A percentile compares a stretch with the other conserved stretches of the same genome.
phyloP scores from a whole-genome alignment of 495 filamentous ascomycete genomes.

The Xylaria flabelliformis region DNA sequence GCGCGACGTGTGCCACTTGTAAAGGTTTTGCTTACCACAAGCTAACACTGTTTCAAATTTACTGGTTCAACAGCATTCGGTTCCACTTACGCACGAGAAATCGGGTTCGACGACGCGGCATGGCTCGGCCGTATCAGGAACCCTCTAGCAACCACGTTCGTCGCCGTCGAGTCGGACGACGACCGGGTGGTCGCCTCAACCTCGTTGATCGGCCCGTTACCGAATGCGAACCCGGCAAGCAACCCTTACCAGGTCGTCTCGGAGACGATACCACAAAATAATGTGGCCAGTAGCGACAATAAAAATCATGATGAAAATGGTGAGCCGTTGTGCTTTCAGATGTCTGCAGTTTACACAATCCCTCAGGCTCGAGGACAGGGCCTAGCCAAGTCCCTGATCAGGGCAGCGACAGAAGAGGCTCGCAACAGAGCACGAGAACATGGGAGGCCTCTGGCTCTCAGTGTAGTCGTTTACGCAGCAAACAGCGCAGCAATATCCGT shows the following conservation, averaged over 20 bases:
- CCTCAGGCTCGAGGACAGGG: slow-evolving; percentile 52
- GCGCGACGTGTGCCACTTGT: neutral
- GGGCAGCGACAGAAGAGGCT: slow-evolving; percentile 42
- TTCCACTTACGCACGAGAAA: slow-evolving; percentile 55
- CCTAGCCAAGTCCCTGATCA: slow-evolving; percentile 49
- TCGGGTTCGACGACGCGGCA: slow-evolving; percentile 46
- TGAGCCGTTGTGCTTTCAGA: slow-evolving; percentile 38
- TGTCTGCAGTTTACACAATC: slow-evolving; percentile 54
- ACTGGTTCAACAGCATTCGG: slow-evolving; percentile 46
- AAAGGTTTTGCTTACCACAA: neutral
- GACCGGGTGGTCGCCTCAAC: slow-evolving; percentile 36
- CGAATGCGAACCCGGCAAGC: slow-evolving; percentile 32
- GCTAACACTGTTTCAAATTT: slow-evolving; percentile 1
- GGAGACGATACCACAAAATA: slow-evolving; percentile 15
- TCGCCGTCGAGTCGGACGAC: slow-evolving; percentile 41
- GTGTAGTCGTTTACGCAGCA: slow-evolving; percentile 47
- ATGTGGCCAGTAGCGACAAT: slow-evolving; percentile 24
- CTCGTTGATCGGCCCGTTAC: slow-evolving; percentile 37
- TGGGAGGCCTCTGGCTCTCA: slow-evolving; percentile 34
- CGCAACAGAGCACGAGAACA: slow-evolving; percentile 36
- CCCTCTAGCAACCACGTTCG: slow-evolving; percentile 51
- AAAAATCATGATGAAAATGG: slow-evolving; percentile 17
- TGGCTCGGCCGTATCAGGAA: slow-evolving; percentile 55
- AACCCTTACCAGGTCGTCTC: slow-evolving; percentile 34
- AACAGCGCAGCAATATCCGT: slow-evolving; percentile 50